Base-by-base conservation (phyloP, 164 flowering plant species). In the Euptelea pleiosperma region DNA sequence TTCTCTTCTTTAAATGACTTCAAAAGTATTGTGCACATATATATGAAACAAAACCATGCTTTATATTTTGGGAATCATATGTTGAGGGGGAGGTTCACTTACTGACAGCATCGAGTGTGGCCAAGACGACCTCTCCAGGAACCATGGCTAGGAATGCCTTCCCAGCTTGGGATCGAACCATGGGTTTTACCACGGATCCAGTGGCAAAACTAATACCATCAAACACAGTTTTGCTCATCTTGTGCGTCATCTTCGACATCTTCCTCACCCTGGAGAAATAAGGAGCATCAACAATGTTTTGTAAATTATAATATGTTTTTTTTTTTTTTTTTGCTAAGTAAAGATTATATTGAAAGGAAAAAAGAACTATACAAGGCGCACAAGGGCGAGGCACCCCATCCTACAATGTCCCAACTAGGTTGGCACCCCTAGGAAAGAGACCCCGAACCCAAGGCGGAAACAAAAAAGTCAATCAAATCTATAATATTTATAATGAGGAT, bases 41-140 rank as follows among this genome's bases (percentile, higher is more conserved):
- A n/a, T n/a, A n/a, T n/a, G n/a, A n/a, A n/a, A n/a, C n/a, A n/a
- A n/a, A n/a, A n/a, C n/a, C n/a, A n/a, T n/a, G n/a, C n/a, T n/a
- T n/a, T n/a, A n/a, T n/a, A n/a, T n/a, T n/a, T n/a, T n/a, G n/a
- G n/a, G n/a, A n/a, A n/a, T n/a, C n/a, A 36, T 36, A 10, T 14
- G 15, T 39, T 39, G 12, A 12, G 42, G 16, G 75, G 21, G 96
- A 84, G n/a, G 36, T 30, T n/a, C 7, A 82, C 96, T 82, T 78
- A 92, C 96, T 79, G 65, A 92, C 71, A 21, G 88, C 89, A 77
- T 89, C 98, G 11, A 92, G 86, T 7, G 98, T 80, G 56, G 91
- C 98, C 68, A 92, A 61, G 46, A 92, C 80, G 52, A 87, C 90
- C 55, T 92, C 81, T 42, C 96, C 96, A 3, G 98, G 96, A 64